phyloP scores from a whole-genome alignment of 1,284 basidiomycete genomes.

The Cryptococcus sp. region DNA sequence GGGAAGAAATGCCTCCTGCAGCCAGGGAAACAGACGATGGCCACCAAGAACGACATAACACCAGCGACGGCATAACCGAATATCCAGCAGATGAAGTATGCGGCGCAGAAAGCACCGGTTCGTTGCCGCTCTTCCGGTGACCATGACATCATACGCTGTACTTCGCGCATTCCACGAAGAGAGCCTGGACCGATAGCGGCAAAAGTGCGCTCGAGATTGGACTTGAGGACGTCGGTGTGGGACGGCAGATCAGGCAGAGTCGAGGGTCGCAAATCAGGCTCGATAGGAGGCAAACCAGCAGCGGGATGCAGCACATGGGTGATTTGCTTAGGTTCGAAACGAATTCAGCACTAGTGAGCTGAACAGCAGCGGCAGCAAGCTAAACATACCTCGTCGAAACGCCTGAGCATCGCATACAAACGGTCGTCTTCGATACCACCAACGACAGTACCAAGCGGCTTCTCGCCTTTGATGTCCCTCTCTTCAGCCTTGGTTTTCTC shows the following conservation, averaged over 20 bases:
- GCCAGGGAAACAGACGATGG: slow-evolving; percentile 57
- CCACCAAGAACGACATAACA: slow-evolving; percentile 50
- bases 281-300: slow-evolving; percentile 37
- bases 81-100: slow-evolving; percentile 57
- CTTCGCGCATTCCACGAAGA: slow-evolving; percentile 56
- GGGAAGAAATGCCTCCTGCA: slow-evolving; percentile 59
- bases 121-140: slow-evolving; percentile 55
- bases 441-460: slow-evolving; percentile 49
- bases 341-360: neutral
- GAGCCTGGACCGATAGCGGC: slow-evolving; percentile 57
- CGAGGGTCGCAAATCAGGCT: slow-evolving; percentile 53
- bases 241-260: slow-evolving; percentile 52
- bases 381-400: slow-evolving; percentile 50
- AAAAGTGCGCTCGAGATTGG: slow-evolving; percentile 60
- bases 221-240: slow-evolving; percentile 52
- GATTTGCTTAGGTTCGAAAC: slow-evolving; percentile 45
- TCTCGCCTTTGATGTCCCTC: slow-evolving; percentile 45
- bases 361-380: neutral
- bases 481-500: slow-evolving; percentile 53
- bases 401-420: slow-evolving; percentile 51
- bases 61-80: slow-evolving; percentile 55
- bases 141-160: slow-evolving; percentile 59
- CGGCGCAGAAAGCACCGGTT: slow-evolving; percentile 54
- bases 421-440: slow-evolving; percentile 54
- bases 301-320: slow-evolving; percentile 52